Conservation (phyloP, 352 stramenopile genomes). For the Thalassiosira exigua region DNA sequence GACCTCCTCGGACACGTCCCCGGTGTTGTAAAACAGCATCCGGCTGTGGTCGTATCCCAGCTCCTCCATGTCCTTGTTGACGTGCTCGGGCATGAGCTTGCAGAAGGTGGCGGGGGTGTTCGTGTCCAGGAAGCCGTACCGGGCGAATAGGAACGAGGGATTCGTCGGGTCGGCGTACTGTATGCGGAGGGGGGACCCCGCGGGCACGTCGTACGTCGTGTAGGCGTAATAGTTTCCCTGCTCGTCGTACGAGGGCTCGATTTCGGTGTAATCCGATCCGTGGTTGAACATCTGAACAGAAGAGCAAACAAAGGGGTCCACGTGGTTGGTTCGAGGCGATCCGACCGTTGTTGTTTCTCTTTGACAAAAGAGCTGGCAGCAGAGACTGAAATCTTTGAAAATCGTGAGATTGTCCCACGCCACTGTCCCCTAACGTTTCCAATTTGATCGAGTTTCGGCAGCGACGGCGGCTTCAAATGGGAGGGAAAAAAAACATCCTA, state of each 20-base stretch:
- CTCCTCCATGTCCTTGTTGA: conserved; percentile 48
- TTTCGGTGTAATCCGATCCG: conserved; percentile 50
- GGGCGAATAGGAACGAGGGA: conserved; percentile 47
- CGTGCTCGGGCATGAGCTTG: conserved; percentile 43
- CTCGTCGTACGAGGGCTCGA: conserved; percentile 44
- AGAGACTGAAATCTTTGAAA: too few relatives aligned
- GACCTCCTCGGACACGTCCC: conserved; percentile 58
- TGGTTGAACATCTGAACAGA: too few relatives aligned
- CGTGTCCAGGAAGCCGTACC: conserved; percentile 67
- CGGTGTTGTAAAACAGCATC: conserved; percentile 66
- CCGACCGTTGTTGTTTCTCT: too few relatives aligned
- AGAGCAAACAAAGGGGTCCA: too few relatives aligned
- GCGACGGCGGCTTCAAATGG: too few relatives aligned
- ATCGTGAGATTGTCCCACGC: too few relatives aligned
- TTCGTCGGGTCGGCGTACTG: conserved; percentile 59
- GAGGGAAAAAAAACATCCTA: too few relatives aligned
- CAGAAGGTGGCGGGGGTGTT: conserved; percentile 53
- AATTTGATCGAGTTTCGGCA: too few relatives aligned
- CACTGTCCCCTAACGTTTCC: too few relatives aligned
- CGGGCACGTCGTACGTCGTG: conserved; percentile 54
- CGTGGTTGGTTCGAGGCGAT: too few relatives aligned
- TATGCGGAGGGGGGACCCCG: conserved; percentile 49
- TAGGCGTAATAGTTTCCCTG: conserved; percentile 53
- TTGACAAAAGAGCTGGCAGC: too few relatives aligned
- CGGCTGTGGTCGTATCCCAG: conserved; percentile 52